Base-by-base conservation (phyloP, 345 rosid species). In the Linum trigynum region DNA sequence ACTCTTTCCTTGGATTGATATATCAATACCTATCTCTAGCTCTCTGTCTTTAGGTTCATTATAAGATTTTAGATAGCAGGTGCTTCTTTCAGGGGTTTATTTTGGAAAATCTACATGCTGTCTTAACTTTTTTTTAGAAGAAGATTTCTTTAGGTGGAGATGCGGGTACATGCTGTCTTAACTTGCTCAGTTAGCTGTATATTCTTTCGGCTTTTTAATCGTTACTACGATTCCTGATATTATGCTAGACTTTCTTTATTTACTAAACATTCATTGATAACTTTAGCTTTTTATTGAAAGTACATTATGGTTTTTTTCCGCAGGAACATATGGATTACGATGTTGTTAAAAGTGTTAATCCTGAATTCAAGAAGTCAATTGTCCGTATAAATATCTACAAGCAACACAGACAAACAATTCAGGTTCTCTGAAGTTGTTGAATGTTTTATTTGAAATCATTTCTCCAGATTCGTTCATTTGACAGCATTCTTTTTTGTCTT, bases 351-450 rank as follows among this genome's bases (percentile, higher is more conserved):
- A 88, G 96, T 78, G 71, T 67, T 48, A 84, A 80, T 75, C 89
- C 92, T 32, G 97, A 90, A 42, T 84, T 80, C 71, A 90, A 84
- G 77, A 87, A 74, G 72, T 81, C 92, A 63, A 76, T 75, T 15
- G 83, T 85, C 69, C 83, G 91, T 61, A 84, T 94, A 72, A 91
- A 94, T 79, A 76, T 94, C 67, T 82, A 75, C 83, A 94, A 78
- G 83, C 95, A 91, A 76, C 95, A 94, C 71, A 75, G 92, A 71
- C 97, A 94, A 81, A 91, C 96, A 38, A 86, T 94, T 75, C 99
- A 94, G 96, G 99, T 94, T 57, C 67, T 71, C 55, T 57, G 38
- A 61, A 42, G 38, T 68, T n/a, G 11, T 64, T 71, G 23, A 14
- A 55, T 45, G 61, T 15, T 23, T 64, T 67, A 32, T 64, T 57